Evolutionary conservation across 495 filamentous ascomycete species (phyloP).

Genomic region (Margaritispora aquatica): DNA sequence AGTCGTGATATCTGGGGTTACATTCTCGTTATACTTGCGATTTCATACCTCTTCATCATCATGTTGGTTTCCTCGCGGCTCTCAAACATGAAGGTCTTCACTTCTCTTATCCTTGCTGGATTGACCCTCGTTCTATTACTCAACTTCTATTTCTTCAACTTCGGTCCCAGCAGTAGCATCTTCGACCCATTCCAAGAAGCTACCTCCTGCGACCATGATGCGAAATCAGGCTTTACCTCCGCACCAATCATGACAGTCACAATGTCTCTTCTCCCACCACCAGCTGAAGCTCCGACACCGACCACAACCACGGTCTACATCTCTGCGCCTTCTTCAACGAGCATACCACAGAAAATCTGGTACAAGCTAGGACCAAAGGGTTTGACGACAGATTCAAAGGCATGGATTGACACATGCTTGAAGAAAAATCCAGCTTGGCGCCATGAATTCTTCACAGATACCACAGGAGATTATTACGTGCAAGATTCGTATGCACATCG

Average conservation of each 20-base stretch:
- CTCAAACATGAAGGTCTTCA: not conserved
- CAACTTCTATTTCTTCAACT: not conserved
- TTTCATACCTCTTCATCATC: too few relatives aligned
- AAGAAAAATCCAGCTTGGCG: constrained; percentile 3
- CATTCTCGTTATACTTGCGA: too few relatives aligned
- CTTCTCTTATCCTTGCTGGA: not conserved
- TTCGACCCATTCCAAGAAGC: not conserved
- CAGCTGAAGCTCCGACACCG: not conserved
- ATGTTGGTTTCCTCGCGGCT: not conserved
- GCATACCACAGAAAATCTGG: constrained; percentile 10
- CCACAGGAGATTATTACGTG: constrained; percentile 24
- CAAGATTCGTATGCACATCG: constrained; percentile 20
- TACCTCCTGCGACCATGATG: not conserved
- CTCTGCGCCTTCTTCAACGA: not conserved
- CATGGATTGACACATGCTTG: constrained; percentile 6
- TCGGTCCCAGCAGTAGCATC: not conserved
- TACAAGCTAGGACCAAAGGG: constrained; percentile 13
- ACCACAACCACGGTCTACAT: not conserved
- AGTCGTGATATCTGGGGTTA: too few relatives aligned
- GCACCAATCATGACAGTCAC: not conserved
- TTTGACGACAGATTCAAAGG: not conserved
- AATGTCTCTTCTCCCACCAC: not conserved
- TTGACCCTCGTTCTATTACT: not conserved
- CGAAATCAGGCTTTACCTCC: not conserved
- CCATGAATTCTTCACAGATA: constrained; percentile 12